Conservation (phyloP, 305 asterid species). For the Solanum hybrid region DNA sequence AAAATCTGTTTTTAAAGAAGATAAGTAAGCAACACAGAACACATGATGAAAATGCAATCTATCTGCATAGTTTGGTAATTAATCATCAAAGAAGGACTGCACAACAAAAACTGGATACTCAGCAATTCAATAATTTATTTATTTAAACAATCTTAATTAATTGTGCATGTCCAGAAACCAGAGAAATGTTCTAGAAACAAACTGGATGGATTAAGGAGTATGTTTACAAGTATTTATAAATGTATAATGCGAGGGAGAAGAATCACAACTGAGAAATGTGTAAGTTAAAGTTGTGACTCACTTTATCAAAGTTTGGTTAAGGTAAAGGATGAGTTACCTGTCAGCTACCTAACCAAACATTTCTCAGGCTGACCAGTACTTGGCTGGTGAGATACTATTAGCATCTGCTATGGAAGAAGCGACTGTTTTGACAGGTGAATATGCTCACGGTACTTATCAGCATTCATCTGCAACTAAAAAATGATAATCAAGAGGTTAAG, state of each 20-base stretch:
- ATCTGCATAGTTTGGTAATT: not conserved
- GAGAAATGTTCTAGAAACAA: not conserved
- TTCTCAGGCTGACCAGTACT: not conserved
- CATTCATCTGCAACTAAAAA: not conserved
- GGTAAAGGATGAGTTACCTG: constrained; percentile 1
- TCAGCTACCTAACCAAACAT: not conserved
- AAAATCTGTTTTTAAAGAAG: not conserved
- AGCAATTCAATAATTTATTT: not conserved
- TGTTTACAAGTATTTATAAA: not conserved
- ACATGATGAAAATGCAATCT: not conserved
- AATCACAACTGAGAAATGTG: not conserved
- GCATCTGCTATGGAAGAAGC: not conserved
- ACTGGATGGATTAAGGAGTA: not conserved
- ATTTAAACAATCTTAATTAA: not conserved
- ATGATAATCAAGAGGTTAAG: not conserved
- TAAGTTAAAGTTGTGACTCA: not conserved
- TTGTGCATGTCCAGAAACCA: not conserved
- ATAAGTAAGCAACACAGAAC: not conserved
- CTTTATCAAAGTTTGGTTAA: not conserved
- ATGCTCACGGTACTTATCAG: not conserved
- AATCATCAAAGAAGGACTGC: not conserved
- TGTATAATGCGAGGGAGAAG: not conserved
- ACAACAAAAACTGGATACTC: not conserved
- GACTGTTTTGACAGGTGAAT: not conserved
- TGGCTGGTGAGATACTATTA: not conserved